Evolutionary conservation across 306 rosid species (phyloP).

Genomic region (Quercus gilva): DNA sequence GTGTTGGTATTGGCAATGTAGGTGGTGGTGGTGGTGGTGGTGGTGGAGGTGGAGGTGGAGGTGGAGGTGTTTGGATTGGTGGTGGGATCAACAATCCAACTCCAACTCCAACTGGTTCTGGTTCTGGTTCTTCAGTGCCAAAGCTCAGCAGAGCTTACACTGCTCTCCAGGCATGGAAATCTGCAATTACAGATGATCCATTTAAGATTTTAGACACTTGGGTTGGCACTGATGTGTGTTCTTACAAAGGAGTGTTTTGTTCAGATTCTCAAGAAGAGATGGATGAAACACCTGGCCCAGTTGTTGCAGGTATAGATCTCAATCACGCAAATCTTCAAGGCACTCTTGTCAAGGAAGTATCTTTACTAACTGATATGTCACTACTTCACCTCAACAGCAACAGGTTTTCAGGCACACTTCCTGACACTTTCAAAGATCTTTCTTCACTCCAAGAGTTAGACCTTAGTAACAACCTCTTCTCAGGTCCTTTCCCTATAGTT

Average conservation of each 20-base stretch:
- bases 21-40: conserved; percentile 26
- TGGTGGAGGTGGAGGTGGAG: conserved; percentile 19
- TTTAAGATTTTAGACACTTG: conserved; percentile 51
- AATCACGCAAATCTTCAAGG: conserved; percentile 92
- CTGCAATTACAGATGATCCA: conserved; percentile 84
- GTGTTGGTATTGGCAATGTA: conserved; percentile 24
- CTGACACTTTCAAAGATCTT: conserved; percentile 64
- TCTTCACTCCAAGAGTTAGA: conserved; percentile 68
- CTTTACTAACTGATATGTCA: conserved; percentile 66
- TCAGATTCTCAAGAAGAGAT: conserved; percentile 38
- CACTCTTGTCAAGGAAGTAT: conserved; percentile 69
- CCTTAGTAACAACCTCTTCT: conserved; percentile 82
- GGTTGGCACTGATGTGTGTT: conserved; percentile 80
- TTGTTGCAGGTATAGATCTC: conserved; percentile 86
- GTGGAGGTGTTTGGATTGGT: conserved; percentile 59
- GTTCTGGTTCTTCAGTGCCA: conserved; percentile 43
- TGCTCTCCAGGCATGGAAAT: conserved; percentile 91
- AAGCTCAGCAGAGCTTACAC: conserved; percentile 54
- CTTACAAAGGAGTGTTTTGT: conserved; percentile 90
- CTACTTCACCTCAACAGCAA: conserved; percentile 85
- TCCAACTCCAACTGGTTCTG: conserved; percentile 1
- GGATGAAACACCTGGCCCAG: conserved; percentile 31
- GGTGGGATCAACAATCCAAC: conserved; percentile 53
- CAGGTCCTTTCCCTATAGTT: conserved; percentile 70
- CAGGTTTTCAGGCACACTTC: conserved; percentile 67